phyloP scores from a whole-genome alignment of 2,329 filamentous ascomycete genomes.

The Thermothelomyces thermophilus region DNA sequence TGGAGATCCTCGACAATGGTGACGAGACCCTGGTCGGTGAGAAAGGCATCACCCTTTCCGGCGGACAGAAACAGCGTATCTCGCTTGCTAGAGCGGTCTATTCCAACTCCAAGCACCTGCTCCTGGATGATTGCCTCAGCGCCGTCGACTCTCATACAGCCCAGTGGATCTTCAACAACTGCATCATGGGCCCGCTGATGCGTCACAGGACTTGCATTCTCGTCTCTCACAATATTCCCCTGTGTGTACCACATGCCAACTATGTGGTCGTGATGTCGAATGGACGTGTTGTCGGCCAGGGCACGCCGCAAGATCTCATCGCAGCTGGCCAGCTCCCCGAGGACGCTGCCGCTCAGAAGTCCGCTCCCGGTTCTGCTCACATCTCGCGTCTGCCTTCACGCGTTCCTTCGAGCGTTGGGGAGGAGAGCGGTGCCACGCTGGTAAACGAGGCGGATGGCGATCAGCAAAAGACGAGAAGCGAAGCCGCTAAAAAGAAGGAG shows the following conservation, averaged over 20 bases:
- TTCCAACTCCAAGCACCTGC: constrained; percentile 81
- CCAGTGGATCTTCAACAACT: constrained; percentile 96
- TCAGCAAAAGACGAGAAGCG: constrained; percentile 39
- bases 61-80: constrained; percentile 95
- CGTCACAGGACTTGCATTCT: constrained; percentile 81
- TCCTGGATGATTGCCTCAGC: constrained; percentile 91
- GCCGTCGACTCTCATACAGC: constrained; percentile 96
- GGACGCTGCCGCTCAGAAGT: constrained; percentile 59
- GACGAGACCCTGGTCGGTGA: constrained; percentile 93
- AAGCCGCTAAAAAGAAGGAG: constrained; percentile 42
- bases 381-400: constrained; percentile 71
- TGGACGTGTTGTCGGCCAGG: constrained; percentile 69
- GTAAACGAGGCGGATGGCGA: constrained; percentile 46
- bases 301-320: constrained; percentile 70
- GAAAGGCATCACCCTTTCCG: constrained; percentile 93
- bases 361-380: constrained; percentile 60
- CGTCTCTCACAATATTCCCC: constrained; percentile 89
- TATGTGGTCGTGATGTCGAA: constrained; percentile 84
- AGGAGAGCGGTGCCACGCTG: constrained; percentile 51
- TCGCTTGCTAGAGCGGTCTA: constrained; percentile 96
- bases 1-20: constrained; percentile 85
- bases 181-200: constrained; percentile 87
- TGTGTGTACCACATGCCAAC: constrained; percentile 74
- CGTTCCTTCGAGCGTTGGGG: constrained; percentile 67
- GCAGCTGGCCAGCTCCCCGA: constrained; percentile 84